A percentile compares a stretch with the other conserved stretches of the same genome.
These are phyloP conservation scores for Sarcodon sp. DNA, from an alignment of 768 basidiomycete species.

Conservation along the genomic window DNA sequence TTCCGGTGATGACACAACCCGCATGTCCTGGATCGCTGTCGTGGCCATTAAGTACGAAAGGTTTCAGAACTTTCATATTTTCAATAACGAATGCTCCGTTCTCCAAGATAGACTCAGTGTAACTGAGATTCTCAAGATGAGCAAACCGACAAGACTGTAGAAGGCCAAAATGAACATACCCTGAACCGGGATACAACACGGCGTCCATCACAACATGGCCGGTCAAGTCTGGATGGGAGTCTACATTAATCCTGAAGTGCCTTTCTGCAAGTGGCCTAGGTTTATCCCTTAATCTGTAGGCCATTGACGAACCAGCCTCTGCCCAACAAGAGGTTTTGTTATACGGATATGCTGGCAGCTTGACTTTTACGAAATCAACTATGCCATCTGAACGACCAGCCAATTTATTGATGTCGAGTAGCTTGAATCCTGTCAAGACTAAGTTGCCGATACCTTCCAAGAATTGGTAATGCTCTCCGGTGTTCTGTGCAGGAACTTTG, in stretches of 20 bases:
- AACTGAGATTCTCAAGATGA: slow-evolving; percentile 4
- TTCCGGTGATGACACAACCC: slow-evolving; percentile 14
- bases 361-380: slow-evolving; percentile 12
- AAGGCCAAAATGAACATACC: slow-evolving; percentile 3
- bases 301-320: slow-evolving; percentile 13
- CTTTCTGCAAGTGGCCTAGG: slow-evolving; percentile 9
- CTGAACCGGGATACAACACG: slow-evolving; percentile 10
- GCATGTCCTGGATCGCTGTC: slow-evolving; percentile 10
- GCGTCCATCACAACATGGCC: slow-evolving; percentile 8
- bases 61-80: slow-evolving; percentile 17
- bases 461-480: slow-evolving; percentile 19
- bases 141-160: not conserved
- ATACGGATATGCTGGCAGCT: slow-evolving; percentile 18
- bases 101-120: slow-evolving; percentile 18
- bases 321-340: slow-evolving; percentile 14
- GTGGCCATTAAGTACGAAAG: slow-evolving; percentile 12
- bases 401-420: slow-evolving; percentile 16
- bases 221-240: slow-evolving; percentile 11
- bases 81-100: slow-evolving; percentile 18
- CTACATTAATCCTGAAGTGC: slow-evolving; percentile 11
- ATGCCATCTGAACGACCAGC: slow-evolving; percentile 8
- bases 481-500: slow-evolving; percentile 17
- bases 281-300: slow-evolving; percentile 14
- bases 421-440: slow-evolving; percentile 16
- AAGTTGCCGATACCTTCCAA: slow-evolving; percentile 20